These are phyloP conservation scores for Kondoa subrosea DNA, from an alignment of 768 basidiomycete species.

Conservation along the genomic window DNA sequence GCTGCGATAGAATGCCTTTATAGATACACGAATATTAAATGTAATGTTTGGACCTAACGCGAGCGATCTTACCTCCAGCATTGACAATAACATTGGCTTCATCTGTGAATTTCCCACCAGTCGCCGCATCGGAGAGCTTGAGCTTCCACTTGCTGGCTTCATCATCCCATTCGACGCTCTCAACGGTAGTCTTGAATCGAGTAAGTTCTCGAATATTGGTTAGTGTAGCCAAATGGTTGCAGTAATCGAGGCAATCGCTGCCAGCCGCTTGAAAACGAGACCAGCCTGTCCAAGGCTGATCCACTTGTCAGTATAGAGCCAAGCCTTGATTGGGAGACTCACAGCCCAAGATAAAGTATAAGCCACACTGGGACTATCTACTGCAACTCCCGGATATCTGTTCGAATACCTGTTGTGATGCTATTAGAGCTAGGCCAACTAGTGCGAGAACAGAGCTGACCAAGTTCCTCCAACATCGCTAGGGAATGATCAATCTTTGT, in stretches of 20 bases:
- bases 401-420: neutral
- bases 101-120: slow-evolving; percentile 32
- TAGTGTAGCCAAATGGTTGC: neutral
- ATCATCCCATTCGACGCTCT: slow-evolving; percentile 1
- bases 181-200: neutral
- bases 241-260: neutral
- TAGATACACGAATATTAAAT: no score
- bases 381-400: neutral
- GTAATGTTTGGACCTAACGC: no score
- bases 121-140: slow-evolving; percentile 18
- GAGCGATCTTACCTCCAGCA: slow-evolving; percentile 36
- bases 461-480: neutral
- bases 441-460: neutral
- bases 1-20: slow-evolving; percentile 40
- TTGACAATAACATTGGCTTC: slow-evolving; percentile 40
- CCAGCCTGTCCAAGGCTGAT: neutral
- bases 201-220: neutral
- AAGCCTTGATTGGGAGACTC: no score
- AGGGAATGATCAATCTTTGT: neutral
- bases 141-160: neutral
- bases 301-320: neutral
- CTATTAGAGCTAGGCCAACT: neutral
- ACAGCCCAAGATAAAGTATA: neutral
- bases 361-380: neutral
- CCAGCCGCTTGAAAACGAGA: neutral